A percentile compares a stretch with the other conserved stretches of the same genome.
phyloP scores from a whole-genome alignment of 805 yeast species.

The Myxozyma sirexii region DNA sequence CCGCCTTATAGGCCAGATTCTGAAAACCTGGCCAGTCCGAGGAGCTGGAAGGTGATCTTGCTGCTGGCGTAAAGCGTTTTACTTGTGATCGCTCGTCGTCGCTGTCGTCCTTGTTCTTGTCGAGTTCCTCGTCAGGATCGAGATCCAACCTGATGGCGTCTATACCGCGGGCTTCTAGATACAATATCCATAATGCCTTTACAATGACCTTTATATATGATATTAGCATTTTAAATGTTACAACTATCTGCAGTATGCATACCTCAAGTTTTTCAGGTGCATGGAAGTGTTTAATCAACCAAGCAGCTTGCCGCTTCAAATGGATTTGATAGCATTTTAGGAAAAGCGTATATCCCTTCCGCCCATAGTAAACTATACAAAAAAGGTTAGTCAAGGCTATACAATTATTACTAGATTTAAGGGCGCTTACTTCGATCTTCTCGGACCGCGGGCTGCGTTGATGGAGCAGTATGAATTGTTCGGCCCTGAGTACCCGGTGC shows the following conservation, averaged over 20 bases:
- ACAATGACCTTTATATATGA: slow-evolving; percentile 2
- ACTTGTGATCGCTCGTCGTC: not conserved
- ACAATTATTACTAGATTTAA: not conserved
- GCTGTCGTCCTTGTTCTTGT: not conserved
- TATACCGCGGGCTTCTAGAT: slow-evolving; percentile 28
- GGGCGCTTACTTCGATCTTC: slow-evolving; percentile 20
- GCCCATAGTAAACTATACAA: slow-evolving; percentile 49
- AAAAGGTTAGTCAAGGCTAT: not conserved
- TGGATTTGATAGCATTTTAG: slow-evolving; percentile 55
- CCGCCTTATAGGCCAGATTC: too few species aligned
- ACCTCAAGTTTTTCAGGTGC: slow-evolving; percentile 36
- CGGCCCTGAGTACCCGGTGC: slow-evolving; percentile 43
- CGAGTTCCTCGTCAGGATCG: slow-evolving; percentile 4
- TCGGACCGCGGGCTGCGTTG: slow-evolving; percentile 40
- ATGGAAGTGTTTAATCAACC: slow-evolving; percentile 44
- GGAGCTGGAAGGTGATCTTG: too few species aligned
- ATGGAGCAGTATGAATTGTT: slow-evolving; percentile 1
- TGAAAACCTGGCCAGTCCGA: too few species aligned
- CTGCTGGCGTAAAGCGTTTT: not conserved
- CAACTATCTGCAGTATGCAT: not conserved
- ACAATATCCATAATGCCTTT: slow-evolving; percentile 28
- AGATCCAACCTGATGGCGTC: slow-evolving; percentile 3
- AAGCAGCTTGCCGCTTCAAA: slow-evolving; percentile 52
- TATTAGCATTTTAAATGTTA: not conserved
- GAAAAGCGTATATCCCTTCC: slow-evolving; percentile 50